Percentiles rank a stretch among this genome's conserved stretches.
Conservation (phyloP, 179 eudicot species). For the Sideroxylon spinosum region DNA sequence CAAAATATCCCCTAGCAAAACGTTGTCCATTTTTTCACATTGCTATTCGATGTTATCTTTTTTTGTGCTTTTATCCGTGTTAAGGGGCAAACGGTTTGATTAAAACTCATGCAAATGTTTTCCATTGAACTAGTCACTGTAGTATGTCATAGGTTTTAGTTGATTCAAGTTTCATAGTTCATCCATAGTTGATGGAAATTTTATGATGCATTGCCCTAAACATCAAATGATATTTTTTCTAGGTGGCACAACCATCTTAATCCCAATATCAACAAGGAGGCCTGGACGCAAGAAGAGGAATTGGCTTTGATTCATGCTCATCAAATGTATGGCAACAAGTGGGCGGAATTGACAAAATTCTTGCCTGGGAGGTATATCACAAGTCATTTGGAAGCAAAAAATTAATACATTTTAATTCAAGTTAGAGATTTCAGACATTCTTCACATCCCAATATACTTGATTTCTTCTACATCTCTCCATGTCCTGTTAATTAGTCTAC, state of each 20-base stretch:
- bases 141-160: background rate
- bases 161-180: background rate
- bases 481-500: background rate
- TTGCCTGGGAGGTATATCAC: constrained; percentile 79
- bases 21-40: too few relatives aligned
- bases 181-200: background rate
- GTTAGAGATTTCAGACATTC: background rate
- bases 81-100: background rate
- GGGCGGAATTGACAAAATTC: constrained; percentile 93
- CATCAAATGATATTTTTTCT: constrained; percentile 10
- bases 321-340: constrained; percentile 86
- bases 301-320: constrained; percentile 76
- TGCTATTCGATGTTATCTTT: too few relatives aligned
- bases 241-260: constrained; percentile 99
- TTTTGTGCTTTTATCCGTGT: background rate
- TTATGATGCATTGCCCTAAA: background rate
- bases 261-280: constrained; percentile 89
- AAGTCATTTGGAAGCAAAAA: constrained; percentile 4
- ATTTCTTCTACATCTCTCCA: background rate
- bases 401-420: background rate
- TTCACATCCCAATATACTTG: background rate
- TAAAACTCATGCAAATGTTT: background rate
- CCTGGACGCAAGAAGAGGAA: constrained; percentile 99
- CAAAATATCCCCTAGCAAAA: background rate
- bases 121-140: background rate